Percentiles rank a stretch among this genome's conserved stretches.
These are phyloP conservation scores for Boletus sp. DNA, from an alignment of 768 basidiomycete species.

Conservation along the genomic window DNA sequence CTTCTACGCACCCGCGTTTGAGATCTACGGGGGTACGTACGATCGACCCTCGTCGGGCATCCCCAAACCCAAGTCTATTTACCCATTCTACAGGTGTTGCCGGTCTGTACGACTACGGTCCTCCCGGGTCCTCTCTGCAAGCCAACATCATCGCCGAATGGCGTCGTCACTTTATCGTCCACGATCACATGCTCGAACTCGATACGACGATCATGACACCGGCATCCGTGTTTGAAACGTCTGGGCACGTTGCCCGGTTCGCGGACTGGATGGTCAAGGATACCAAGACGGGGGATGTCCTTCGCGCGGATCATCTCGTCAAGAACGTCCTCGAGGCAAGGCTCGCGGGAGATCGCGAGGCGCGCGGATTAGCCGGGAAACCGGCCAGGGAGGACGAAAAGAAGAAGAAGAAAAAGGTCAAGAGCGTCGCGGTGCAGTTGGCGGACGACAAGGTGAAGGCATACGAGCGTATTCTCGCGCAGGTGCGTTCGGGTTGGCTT, in stretches of 20 bases:
- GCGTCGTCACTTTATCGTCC: slow-evolving; percentile 97
- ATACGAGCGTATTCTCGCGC: slow-evolving; percentile 84
- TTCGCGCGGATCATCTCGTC: slow-evolving; percentile 95
- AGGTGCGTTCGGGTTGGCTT: slow-evolving; percentile 49
- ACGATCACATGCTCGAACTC: slow-evolving; percentile 97
- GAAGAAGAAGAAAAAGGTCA: slow-evolving; percentile 67
- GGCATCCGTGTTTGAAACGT: slow-evolving; percentile 90
- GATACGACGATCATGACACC: slow-evolving; percentile 99
- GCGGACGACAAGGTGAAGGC: slow-evolving; percentile 68
- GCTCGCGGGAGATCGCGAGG: slow-evolving; percentile 87
- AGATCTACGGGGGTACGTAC: slow-evolving; percentile 94
- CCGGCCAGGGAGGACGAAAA: slow-evolving; percentile 54
- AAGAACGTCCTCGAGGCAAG: slow-evolving; percentile 89
- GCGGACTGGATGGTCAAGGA: slow-evolving; percentile 99
- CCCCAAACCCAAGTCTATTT: no score
- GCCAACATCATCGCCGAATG: slow-evolving; percentile 96
- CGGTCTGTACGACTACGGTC: slow-evolving; percentile 97
- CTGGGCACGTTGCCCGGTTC: slow-evolving; percentile 96
- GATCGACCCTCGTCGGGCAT: slow-evolving; percentile 13
- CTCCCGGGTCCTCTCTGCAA: slow-evolving; percentile 91
- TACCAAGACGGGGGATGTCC: slow-evolving; percentile 88
- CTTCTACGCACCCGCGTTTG: slow-evolving; percentile 98
- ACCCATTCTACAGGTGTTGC: slow-evolving; percentile 62
- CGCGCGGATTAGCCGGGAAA: slow-evolving; percentile 69
- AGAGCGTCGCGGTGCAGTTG: slow-evolving; percentile 66